A percentile compares a stretch with the other conserved stretches of the same genome.
These are phyloP conservation scores for Annulohypoxylon nitens DNA, from an alignment of 495 filamentous ascomycete genomes.

Conservation along the genomic window DNA sequence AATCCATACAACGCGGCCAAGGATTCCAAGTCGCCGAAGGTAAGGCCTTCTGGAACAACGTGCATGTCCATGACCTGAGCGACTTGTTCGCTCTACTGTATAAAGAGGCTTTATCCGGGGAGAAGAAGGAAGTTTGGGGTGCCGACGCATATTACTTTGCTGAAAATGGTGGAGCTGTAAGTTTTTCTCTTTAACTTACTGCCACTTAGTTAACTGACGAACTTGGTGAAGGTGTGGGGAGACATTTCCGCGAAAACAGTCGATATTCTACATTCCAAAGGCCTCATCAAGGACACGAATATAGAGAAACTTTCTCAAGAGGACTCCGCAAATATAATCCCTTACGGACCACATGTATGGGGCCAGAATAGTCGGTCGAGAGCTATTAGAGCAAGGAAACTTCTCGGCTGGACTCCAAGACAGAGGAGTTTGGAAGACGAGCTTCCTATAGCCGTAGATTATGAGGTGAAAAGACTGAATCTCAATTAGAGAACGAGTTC, in stretches of 20 bases:
- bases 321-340: not conserved
- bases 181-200: not conserved
- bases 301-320: not conserved
- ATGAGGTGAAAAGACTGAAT: not conserved
- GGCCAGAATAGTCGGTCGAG: constrained; percentile 3
- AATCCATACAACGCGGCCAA: not conserved
- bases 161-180: constrained; percentile 1
- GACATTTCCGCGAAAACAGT: not conserved
- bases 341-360: not conserved
- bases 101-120: not conserved
- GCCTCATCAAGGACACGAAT: not conserved
- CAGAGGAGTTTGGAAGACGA: not conserved
- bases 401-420: constrained; percentile 2
- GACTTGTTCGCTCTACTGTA: not conserved
- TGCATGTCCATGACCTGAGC: not conserved
- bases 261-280: not conserved
- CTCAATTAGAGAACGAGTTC: not conserved
- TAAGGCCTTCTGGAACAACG: constrained; percentile 1
- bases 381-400: not conserved
- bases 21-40: not conserved
- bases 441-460: not conserved
- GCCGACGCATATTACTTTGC: not conserved
- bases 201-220: not conserved
- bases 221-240: not conserved
- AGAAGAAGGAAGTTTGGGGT: not conserved